phyloP scores from a whole-genome alignment of 1,284 basidiomycete species.

The Ustilago esculenta region DNA sequence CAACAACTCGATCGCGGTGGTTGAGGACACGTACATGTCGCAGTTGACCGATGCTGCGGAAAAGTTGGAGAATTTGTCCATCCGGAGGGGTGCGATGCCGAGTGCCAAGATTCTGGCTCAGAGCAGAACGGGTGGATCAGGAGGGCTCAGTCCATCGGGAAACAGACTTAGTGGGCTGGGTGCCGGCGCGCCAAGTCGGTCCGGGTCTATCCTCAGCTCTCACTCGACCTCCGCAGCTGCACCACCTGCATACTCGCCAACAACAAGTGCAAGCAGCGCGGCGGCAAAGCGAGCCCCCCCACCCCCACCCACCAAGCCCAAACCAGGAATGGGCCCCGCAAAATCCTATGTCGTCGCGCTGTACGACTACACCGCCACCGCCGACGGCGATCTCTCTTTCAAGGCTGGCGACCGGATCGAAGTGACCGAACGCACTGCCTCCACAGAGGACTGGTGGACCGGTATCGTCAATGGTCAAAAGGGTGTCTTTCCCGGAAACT shows the following conservation, averaged over 20 bases:
- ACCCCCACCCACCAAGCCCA: slow-evolving; percentile 83
- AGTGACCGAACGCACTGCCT: slow-evolving; percentile 83
- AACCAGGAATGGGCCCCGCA: slow-evolving; percentile 73
- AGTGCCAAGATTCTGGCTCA: slow-evolving; percentile 49
- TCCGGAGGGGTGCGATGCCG: slow-evolving; percentile 54
- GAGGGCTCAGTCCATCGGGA: slow-evolving; percentile 20
- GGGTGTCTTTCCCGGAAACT: slow-evolving; percentile 88
- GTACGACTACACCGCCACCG: slow-evolving; percentile 86
- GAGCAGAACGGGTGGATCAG: slow-evolving; percentile 16
- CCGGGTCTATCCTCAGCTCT: slow-evolving; percentile 20
- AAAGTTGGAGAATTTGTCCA: slow-evolving; percentile 65
- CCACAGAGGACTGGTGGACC: slow-evolving; percentile 97
- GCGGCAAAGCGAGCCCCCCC: slow-evolving; percentile 80
- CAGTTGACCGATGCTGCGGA: slow-evolving; percentile 82
- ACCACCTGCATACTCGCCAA: slow-evolving; percentile 29
- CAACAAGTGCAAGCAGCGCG: slow-evolving; percentile 9
- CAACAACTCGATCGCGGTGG: slow-evolving; percentile 72
- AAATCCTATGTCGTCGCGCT: slow-evolving; percentile 86
- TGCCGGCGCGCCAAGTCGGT: slow-evolving; percentile 34
- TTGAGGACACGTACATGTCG: slow-evolving; percentile 80
- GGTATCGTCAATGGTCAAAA: slow-evolving; percentile 83
- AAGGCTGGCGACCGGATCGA: slow-evolving; percentile 91
- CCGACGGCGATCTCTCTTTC: slow-evolving; percentile 90
- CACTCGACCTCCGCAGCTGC: slow-evolving; percentile 2
- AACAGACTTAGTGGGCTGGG: slow-evolving; percentile 24